These are phyloP conservation scores for Helotiales sp. DNA, from an alignment of 2,329 filamentous ascomycete species.

Conservation along the genomic window DNA sequence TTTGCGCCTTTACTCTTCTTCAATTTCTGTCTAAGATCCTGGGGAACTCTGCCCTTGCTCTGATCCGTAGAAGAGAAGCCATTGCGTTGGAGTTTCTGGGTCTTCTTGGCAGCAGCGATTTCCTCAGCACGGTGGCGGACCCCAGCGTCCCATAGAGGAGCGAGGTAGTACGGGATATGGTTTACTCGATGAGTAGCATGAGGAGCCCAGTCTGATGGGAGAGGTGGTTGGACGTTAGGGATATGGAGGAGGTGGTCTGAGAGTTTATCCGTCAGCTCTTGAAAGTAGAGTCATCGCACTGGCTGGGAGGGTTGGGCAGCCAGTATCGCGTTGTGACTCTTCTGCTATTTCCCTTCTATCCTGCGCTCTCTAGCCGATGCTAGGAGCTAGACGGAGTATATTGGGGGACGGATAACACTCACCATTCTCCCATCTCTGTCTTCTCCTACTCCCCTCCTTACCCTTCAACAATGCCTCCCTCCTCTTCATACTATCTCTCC, in stretches of 20 bases:
- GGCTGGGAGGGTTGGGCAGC: neutral
- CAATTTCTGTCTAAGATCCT: conserved; percentile 75
- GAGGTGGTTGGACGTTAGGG: conserved; percentile 80
- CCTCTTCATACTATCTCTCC: conserved; percentile 59
- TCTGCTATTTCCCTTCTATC: neutral
- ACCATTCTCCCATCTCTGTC: conserved; percentile 96
- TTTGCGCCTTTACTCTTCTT: conserved; percentile 79
- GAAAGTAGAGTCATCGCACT: conserved; percentile 12
- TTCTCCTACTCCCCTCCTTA: conserved; percentile 83
- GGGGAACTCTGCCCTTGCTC: conserved; percentile 62
- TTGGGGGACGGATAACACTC: conserved; percentile 32
- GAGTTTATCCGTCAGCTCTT: neutral
- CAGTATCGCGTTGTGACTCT: conserved; percentile 15
- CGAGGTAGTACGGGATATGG: conserved; percentile 84
- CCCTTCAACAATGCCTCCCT: conserved; percentile 66
- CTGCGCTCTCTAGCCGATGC: neutral
- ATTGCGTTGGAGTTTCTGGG: conserved; percentile 34
- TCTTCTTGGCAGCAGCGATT: conserved; percentile 41
- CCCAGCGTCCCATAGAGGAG: conserved; percentile 78
- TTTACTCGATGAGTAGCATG: conserved; percentile 78
- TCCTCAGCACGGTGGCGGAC: conserved; percentile 52
- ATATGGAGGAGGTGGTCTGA: conserved; percentile 83
- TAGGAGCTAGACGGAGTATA: neutral
- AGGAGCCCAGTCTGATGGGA: conserved; percentile 79
- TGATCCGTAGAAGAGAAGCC: conserved; percentile 35